Evolutionary conservation across 2,329 filamentous ascomycete species (phyloP).

Genomic region (Pestalotiopsis fici): DNA sequence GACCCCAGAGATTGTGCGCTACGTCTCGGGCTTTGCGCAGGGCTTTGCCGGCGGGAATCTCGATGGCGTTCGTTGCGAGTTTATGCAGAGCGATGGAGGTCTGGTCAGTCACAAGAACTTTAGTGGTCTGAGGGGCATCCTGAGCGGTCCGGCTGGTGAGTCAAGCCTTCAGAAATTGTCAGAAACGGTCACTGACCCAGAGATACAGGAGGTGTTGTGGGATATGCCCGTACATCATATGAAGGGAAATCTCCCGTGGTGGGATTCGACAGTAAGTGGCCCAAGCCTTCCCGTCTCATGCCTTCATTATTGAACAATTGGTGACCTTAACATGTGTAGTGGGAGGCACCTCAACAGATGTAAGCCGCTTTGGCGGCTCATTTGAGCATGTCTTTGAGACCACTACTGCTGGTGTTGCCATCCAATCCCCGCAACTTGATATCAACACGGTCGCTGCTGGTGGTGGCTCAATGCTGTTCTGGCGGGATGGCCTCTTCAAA

Average conservation of each 20-base stretch:
- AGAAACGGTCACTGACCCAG: not conserved
- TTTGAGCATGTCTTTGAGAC: constrained; percentile 64
- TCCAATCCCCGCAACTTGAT: constrained; percentile 76
- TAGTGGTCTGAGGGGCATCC: constrained; percentile 66
- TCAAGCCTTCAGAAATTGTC: not conserved
- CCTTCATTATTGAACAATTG: not conserved
- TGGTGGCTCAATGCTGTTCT: constrained; percentile 70
- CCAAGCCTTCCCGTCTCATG: not conserved
- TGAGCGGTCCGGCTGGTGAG: constrained; percentile 63
- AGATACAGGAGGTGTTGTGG: constrained; percentile 58
- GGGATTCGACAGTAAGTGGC: constrained; percentile 62
- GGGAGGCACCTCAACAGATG: constrained; percentile 70
- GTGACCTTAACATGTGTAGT: not conserved
- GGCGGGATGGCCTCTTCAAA: constrained; percentile 71
- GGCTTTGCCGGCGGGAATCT: constrained; percentile 23
- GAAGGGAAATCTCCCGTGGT: constrained; percentile 45
- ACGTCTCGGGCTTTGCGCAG: constrained; percentile 48
- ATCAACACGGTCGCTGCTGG: constrained; percentile 81
- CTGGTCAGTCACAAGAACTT: constrained; percentile 60
- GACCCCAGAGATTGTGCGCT: constrained; percentile 74
- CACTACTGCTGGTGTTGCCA: constrained; percentile 76
- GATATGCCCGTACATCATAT: constrained; percentile 57
- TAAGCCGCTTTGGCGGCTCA: constrained; percentile 61
- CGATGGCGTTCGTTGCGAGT: constrained; percentile 74
- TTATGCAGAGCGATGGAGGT: constrained; percentile 38